Evolutionary conservation across 306 rosid species (phyloP).

Genomic region (Begonia masoniana): DNA sequence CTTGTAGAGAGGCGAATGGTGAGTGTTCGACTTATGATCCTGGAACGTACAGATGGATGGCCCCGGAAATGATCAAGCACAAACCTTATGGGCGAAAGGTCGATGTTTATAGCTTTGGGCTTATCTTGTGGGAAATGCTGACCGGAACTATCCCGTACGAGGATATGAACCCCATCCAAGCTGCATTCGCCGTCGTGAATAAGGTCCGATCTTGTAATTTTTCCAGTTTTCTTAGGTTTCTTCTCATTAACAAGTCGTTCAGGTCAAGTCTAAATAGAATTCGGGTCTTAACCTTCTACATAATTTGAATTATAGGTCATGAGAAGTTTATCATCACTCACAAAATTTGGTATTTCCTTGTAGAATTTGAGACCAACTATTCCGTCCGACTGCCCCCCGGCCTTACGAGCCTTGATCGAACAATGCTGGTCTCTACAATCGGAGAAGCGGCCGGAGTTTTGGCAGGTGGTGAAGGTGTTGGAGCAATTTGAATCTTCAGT

Average conservation of each 20-base stretch:
- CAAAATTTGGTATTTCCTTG: conserved; percentile 3
- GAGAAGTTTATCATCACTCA: no score
- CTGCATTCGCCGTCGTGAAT: conserved; percentile 88
- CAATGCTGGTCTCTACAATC: conserved; percentile 82
- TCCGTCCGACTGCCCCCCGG: conserved; percentile 54
- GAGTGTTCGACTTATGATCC: conserved; percentile 76
- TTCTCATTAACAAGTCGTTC: background rate
- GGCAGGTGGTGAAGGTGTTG: conserved; percentile 82
- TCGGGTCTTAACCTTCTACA: no score
- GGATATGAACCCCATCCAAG: conserved; percentile 93
- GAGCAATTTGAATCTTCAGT: conserved; percentile 69
- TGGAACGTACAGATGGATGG: conserved; percentile 98
- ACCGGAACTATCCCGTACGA: conserved; percentile 76
- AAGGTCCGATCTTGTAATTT: conserved; percentile 36
- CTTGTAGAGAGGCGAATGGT: conserved; percentile 67
- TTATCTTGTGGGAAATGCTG: conserved; percentile 85
- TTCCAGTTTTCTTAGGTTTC: no score
- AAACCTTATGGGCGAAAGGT: conserved; percentile 73
- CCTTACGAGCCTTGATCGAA: conserved; percentile 67
- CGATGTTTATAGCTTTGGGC: conserved; percentile 90
- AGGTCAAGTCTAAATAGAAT: no score
- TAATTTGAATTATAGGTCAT: no score
- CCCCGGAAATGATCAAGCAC: conserved; percentile 94
- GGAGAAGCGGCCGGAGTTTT: conserved; percentile 79
- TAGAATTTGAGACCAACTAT: conserved; percentile 70